phyloP scores from a whole-genome alignment of 768 basidiomycete species.

The Suillus subluteus region DNA sequence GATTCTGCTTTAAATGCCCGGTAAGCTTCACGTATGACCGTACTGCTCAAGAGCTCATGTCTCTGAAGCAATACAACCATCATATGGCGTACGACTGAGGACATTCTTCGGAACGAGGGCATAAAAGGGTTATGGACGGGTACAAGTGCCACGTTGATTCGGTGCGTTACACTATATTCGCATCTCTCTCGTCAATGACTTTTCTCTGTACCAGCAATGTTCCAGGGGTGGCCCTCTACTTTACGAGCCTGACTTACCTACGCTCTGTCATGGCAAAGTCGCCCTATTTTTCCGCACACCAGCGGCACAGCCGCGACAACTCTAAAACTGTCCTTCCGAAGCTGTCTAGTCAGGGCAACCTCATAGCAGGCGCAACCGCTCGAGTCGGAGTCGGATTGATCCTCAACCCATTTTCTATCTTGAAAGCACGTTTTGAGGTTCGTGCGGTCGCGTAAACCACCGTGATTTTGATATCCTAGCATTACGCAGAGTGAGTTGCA shows the following conservation, averaged over 20 bases:
- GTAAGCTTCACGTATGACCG: constrained; percentile 32
- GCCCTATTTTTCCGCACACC: constrained; percentile 60
- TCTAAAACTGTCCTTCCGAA: constrained; percentile 64
- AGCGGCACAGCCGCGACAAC: constrained; percentile 20
- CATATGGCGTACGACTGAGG: constrained; percentile 53
- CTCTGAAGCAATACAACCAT: constrained; percentile 38
- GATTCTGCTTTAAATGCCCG: constrained; percentile 48
- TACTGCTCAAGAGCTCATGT: constrained; percentile 1
- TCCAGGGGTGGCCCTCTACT: constrained; percentile 91
- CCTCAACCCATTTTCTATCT: constrained; percentile 87
- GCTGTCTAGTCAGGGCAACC: constrained; percentile 78
- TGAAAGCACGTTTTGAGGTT: constrained; percentile 94
- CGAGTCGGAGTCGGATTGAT: constrained; percentile 82
- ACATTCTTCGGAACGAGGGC: constrained; percentile 68
- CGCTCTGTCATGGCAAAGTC: constrained; percentile 76
- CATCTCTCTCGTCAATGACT: constrained; percentile 6
- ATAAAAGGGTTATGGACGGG: constrained; percentile 84
- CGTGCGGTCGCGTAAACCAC: constrained; percentile 20
- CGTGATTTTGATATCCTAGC: constrained; percentile 7
- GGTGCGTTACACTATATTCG: constrained; percentile 44
- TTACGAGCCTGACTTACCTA: constrained; percentile 83
- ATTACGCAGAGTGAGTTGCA: constrained; percentile 74
- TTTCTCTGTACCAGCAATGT: constrained; percentile 63
- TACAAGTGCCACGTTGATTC: constrained; percentile 75
- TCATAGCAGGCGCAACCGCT: constrained; percentile 82